phyloP scores from a whole-genome alignment of 208 protist genomes.

The Herpetomonas samuelpessoai region DNA sequence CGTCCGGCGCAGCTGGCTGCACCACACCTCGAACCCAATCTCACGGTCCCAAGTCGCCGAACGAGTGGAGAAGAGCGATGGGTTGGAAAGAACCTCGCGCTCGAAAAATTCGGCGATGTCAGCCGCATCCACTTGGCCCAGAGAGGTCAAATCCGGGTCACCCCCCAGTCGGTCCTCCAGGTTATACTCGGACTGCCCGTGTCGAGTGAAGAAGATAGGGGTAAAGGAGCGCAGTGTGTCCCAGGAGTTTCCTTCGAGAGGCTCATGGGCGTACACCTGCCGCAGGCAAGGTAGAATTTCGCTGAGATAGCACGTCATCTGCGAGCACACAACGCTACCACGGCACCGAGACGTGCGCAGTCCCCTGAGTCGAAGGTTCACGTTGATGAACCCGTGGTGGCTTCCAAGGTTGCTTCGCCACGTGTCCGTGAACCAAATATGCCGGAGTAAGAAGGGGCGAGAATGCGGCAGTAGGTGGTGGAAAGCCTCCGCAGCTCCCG shows the following conservation, averaged over 20 bases:
- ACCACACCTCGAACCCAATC: slow-evolving; percentile 77
- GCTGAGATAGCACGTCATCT: slow-evolving; percentile 57
- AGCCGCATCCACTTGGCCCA: slow-evolving; percentile 45
- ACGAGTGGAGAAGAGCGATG: slow-evolving; percentile 34
- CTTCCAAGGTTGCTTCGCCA: slow-evolving; percentile 23
- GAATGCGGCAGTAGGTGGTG: slow-evolving; percentile 26
- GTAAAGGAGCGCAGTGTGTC: slow-evolving; percentile 53
- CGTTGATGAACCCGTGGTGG: slow-evolving; percentile 38
- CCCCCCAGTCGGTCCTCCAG: slow-evolving; percentile 79
- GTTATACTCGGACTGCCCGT: slow-evolving; percentile 86
- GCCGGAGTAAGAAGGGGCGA: slow-evolving; percentile 40
- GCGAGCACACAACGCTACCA: slow-evolving; percentile 65
- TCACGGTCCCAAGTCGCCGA: slow-evolving; percentile 31
- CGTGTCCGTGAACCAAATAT: slow-evolving; percentile 61
- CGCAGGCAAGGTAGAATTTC: slow-evolving; percentile 44
- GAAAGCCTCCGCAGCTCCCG: slow-evolving; percentile 29
- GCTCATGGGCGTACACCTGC: slow-evolving; percentile 48
- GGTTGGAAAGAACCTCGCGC: slow-evolving; percentile 44
- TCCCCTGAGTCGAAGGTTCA: slow-evolving; percentile 38
- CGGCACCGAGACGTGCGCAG: slow-evolving; percentile 42
- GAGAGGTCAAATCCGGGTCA: slow-evolving; percentile 64
- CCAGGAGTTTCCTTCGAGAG: slow-evolving; percentile 25
- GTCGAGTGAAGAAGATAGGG: slow-evolving; percentile 77
- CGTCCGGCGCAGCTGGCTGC: slow-evolving; percentile 69
- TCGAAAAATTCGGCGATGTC: slow-evolving; percentile 63